Base-by-base conservation (phyloP, 2,329 filamentous ascomycete genomes). In the Botryotinia narcissicola region DNA sequence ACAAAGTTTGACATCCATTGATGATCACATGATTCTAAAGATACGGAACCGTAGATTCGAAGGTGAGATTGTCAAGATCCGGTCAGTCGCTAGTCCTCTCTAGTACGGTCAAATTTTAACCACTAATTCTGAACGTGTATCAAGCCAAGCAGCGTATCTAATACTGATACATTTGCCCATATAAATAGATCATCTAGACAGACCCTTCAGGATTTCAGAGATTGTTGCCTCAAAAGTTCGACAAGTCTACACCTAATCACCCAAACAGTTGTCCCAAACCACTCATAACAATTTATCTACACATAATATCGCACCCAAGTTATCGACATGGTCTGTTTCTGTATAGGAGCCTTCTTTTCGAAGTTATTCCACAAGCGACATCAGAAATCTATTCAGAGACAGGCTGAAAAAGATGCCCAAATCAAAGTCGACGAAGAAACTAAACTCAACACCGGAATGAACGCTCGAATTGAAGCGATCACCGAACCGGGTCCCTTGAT, bases 1-100 rank as follows among this genome's bases (percentile, higher is more conserved):
- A 8, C n/a, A 18, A 16, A 29, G 0, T 7, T 54, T 3, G 5
- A 18, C 6, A 29, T 29, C 1, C 2, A 54, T 18, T n/a, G 0
- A 29, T 29, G n/a, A 54, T 29, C n/a, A 54, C 51, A 29, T 54
- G 5, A 54, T 29, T 54, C 2, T 29, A 3, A 4, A n/a, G 14
- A 8, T 4, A 18, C n/a, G 3, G n/a, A 57, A 18, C 51, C 51
- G 6, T 29, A 57, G 7, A 18, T 32, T 57, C 16, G 5, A 57
- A 6, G 0, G 51, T 57, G 51, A 14, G 3, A 18, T 8, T 9
- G 0, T 29, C 6, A 57, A 4, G 14, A 57, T 18, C 25, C 14
- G 5, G 3, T 57, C 29, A 6, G 3, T 29, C n/a, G 14, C 25
- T 57, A 32, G 6, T 7, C 8, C 14, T 57, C 14, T 18, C 14